A percentile compares a stretch with the other conserved stretches of the same genome.
phyloP scores from a whole-genome alignment of 1,284 basidiomycete species.

The Ceratobasidium theobromae region DNA sequence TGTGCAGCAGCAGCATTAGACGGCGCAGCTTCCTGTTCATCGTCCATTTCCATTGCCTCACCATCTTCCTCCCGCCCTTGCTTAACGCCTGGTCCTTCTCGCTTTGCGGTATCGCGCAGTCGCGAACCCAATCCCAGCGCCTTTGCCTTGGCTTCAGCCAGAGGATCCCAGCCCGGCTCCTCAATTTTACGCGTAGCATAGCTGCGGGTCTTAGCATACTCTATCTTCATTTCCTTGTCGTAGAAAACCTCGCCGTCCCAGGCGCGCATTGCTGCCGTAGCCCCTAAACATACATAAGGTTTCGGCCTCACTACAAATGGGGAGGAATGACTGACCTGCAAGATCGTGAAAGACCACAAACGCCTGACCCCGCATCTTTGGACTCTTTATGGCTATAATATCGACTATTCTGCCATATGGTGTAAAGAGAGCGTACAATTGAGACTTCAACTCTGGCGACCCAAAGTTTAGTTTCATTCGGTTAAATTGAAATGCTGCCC shows the following conservation, averaged over 20 bases:
- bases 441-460: constrained; percentile 67
- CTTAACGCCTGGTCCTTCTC: too few species aligned
- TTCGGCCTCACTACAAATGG: too few species aligned
- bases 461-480: neutral
- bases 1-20: constrained; percentile 5
- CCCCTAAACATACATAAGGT: constrained; percentile 43
- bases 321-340: constrained; percentile 44
- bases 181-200: constrained; percentile 74
- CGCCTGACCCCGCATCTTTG: constrained; percentile 91
- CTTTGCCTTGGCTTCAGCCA: constrained; percentile 18
- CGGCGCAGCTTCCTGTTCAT: constrained; percentile 53
- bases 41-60: constrained; percentile 85
- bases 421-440: constrained; percentile 88
- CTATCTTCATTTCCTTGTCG: constrained; percentile 83
- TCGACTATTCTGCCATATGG: constrained; percentile 94
- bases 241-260: constrained; percentile 93
- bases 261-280: constrained; percentile 87
- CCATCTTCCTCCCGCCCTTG: constrained; percentile 51
- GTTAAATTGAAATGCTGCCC: neutral
- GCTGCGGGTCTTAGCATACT: constrained; percentile 83
- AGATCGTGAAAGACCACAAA: constrained; percentile 96
- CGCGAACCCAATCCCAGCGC: constrained; percentile 15
- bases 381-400: constrained; percentile 86
- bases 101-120: neutral
- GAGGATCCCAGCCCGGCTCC: constrained; percentile 45